Evolutionary conservation across 441 rosid species (phyloP), one percentile per base, ranked within the genome.

Genomic region (Pelargonium cotyledonis): DNA sequence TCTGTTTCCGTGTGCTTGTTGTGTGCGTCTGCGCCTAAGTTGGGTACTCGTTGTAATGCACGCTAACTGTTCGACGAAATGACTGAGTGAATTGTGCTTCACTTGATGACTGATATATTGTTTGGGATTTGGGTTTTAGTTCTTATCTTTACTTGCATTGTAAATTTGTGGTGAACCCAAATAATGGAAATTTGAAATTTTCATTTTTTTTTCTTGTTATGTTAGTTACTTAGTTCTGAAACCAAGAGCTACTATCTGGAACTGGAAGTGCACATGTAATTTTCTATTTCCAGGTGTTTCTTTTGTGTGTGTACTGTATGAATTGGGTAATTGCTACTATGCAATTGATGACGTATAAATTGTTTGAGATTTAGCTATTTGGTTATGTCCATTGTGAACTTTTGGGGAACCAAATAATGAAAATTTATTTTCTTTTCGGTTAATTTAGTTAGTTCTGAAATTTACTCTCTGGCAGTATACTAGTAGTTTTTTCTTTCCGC

Each of bases 51-150:
- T n/a, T 51, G 21, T 5, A 19, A 55, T 15, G 61, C 61, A 55
- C 61, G 61, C 16, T 10, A 55, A 55, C 6, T 55, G 61, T 16
- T 55, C 61, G 61, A 55, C 61, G 61, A 55, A 55, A 55, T 55
- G 66, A 41, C 16, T 0, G 60, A 55, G 3, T 6, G 61, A 55
- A 3, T 15, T 55, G 61, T 6, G 10, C 61, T 18, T 55, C 61
- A 55, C 61, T 55, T 18, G 3, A 16, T 16, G 6, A 7, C 26
- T 2, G 61, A 55, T 55, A 15, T 21, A 3, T 14, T 21, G 23
- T 6, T 55, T 15, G 23, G 61, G 8, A 55, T 16, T 55, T 55
- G 21, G 23, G 61, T 5, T 53, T 53, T 53, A 8, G 60, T 18
- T 53, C 18, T 8, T 53, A 0, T 8, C 18, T 55, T 55, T 7